These are phyloP conservation scores for Coffea humblotiana DNA, from an alignment of 305 asterid species.

Conservation along the genomic window DNA sequence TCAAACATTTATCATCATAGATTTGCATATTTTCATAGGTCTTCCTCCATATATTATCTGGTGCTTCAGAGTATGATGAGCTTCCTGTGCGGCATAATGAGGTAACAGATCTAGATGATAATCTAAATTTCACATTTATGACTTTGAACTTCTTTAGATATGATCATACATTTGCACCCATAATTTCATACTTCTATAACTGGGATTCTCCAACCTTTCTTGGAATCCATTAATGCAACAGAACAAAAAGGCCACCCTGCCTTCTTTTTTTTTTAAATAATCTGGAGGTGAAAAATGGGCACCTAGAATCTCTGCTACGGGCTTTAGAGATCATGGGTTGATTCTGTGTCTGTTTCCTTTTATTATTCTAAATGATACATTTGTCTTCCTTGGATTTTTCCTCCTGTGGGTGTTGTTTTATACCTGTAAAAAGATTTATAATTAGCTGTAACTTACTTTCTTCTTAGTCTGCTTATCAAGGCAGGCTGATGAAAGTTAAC, in stretches of 20 bases:
- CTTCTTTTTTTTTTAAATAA: background rate
- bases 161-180: background rate
- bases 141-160: background rate
- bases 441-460: background rate
- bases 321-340: background rate
- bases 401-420: background rate
- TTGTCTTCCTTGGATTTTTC: background rate
- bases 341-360: background rate
- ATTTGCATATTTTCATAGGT: conserved; percentile 46
- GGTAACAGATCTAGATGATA: conserved; percentile 43
- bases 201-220: background rate
- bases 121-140: background rate
- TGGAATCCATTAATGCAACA: background rate
- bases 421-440: background rate
- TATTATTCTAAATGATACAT: too few species aligned
- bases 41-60: conserved; percentile 81
- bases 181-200: background rate
- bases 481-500: background rate
- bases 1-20: conserved; percentile 1
- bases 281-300: background rate
- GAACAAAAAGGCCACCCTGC: too few species aligned
- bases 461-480: background rate
- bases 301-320: background rate
- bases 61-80: conserved; percentile 98
- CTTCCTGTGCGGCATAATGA: conserved; percentile 99